Evolutionary conservation across 2,329 filamentous ascomycete species (phyloP), one percentile per base, ranked within the genome.

Genomic region (Neonectria faginata): DNA sequence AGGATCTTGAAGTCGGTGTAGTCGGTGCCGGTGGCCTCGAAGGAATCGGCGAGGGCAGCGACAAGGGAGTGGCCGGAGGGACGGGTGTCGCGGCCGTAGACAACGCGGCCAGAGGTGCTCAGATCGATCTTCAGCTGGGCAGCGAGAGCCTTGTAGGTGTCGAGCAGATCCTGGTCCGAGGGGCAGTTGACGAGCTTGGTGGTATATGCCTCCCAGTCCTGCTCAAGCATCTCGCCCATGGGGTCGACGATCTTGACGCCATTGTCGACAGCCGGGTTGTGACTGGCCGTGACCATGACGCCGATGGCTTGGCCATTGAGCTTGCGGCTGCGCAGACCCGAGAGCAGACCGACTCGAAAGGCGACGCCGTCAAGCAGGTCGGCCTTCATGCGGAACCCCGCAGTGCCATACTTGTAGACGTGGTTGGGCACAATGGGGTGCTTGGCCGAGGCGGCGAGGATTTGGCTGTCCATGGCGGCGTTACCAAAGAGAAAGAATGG

Each of bases 221-320:
- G 91, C 87, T 97, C 93, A 54, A 97, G 87, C 96, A 98, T 98
- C 80, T 98, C 96, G 70, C 96, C 95, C 90, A 97, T 92, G 12
- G 96, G 96, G 79, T 99, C 96, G 68, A 99, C 93, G 72, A 99
- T 89, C 86, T 97, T 97, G 79, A 97, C 91, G 56, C 94, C 94
- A 79, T 97, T 97, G 81, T 97, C 94, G 73, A 89, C 86, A 36
- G 94, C 91, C 18, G 92, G 92, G 81, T 97, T 97, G 85, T 97
- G 94, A 75, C 92, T 97, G 67, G 94, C 94, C 45, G 94, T 97
- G 79, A 97, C 92, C 94, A 97, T 97, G 71, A 99, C 91, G 76
- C 96, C 96, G 76, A 99, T 97, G 73, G 93, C 91, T 83, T 97
- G 92, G 69, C 94, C 91, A 78, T 91, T 91, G 73, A 97, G 88